Conservation (phyloP, 352 stramenopile genomes). For the Globisporangium heterothallicum region DNA sequence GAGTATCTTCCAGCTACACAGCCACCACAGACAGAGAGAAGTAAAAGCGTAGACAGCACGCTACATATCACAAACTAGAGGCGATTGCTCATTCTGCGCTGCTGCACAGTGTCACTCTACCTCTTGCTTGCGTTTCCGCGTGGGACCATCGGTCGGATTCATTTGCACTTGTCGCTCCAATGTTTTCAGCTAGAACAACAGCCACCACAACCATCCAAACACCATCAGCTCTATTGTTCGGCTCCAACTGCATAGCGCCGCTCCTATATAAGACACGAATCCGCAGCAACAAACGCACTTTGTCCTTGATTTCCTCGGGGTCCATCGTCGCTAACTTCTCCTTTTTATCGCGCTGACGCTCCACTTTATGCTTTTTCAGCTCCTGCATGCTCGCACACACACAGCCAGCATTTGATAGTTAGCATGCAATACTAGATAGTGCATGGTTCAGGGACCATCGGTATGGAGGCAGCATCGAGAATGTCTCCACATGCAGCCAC, state of each 20-base stretch:
- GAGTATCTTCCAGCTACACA: slow-evolving; percentile 57
- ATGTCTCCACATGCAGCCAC: not conserved
- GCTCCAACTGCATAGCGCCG: no score
- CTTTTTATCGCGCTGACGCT: slow-evolving; percentile 58
- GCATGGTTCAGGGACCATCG: no score
- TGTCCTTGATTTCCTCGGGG: slow-evolving; percentile 37
- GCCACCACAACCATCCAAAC: not conserved
- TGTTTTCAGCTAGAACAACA: slow-evolving; percentile 38
- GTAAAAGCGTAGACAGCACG: not conserved
- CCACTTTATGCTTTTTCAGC: slow-evolving; percentile 65
- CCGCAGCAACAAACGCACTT: slow-evolving; percentile 14
- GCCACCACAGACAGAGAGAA: not conserved
- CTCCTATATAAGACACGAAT: no score
- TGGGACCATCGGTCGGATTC: slow-evolving; percentile 63
- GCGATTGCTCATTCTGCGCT: not conserved
- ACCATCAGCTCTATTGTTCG: not conserved
- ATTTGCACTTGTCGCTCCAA: slow-evolving; percentile 52
- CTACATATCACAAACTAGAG: not conserved
- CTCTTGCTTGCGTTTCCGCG: slow-evolving; percentile 69
- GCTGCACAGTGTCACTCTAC: slow-evolving; percentile 6
- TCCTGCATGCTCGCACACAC: slow-evolving; percentile 31
- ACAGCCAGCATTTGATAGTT: no score
- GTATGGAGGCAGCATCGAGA: no score
- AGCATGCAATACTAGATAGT: no score
- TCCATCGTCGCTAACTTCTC: slow-evolving; percentile 57